Conservation (phyloP, 768 basidiomycete species). For the Kwoniella shandongensis region DNA sequence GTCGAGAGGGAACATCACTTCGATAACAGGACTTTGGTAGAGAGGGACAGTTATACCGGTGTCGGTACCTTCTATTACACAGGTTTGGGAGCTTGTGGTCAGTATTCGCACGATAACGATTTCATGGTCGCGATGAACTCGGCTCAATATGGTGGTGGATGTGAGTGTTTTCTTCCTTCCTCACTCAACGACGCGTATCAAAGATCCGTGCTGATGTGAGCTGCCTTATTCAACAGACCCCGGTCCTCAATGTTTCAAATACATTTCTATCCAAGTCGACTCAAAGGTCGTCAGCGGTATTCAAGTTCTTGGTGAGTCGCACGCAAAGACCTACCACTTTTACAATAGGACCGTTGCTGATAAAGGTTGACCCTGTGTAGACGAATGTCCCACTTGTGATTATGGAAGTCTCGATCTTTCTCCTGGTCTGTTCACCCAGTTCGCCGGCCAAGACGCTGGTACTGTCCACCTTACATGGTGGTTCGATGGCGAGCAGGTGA, state of each 20-base stretch:
- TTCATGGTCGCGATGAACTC: slow-evolving; percentile 45
- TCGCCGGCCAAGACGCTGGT: slow-evolving; percentile 33
- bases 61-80: slow-evolving; percentile 22
- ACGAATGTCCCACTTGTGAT: slow-evolving; percentile 49
- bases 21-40: slow-evolving; percentile 17
- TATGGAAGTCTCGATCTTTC: slow-evolving; percentile 43
- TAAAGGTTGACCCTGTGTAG: slow-evolving; percentile 8
- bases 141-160: slow-evolving; percentile 44
- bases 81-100: slow-evolving; percentile 29
- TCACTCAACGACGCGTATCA: neutral
- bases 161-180: slow-evolving; percentile 19
- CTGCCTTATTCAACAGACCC: slow-evolving; percentile 27
- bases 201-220: neutral
- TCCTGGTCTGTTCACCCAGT: slow-evolving; percentile 43
- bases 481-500: slow-evolving; percentile 35
- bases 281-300: slow-evolving; percentile 39
- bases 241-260: slow-evolving; percentile 49
- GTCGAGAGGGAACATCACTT: neutral
- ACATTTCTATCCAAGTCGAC: slow-evolving; percentile 40
- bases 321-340: neutral
- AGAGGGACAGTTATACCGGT: slow-evolving; percentile 15
- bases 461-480: slow-evolving; percentile 43
- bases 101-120: slow-evolving; percentile 35
- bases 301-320: slow-evolving; percentile 31
- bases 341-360: no score